These are phyloP conservation scores for Monosporascus sp. DNA, from an alignment of 2,329 filamentous ascomycete genomes.

Conservation along the genomic window DNA sequence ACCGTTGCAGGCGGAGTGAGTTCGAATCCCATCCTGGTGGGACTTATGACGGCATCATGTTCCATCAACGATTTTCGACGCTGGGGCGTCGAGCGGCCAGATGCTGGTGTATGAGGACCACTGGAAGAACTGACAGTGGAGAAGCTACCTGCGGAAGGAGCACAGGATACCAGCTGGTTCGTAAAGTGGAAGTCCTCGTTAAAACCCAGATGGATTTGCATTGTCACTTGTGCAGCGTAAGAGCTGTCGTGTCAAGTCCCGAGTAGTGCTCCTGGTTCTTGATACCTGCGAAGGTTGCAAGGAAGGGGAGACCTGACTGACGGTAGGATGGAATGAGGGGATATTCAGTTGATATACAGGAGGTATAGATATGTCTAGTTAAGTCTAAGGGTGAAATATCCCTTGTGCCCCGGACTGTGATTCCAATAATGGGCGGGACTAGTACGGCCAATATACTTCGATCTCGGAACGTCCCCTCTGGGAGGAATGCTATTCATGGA, in stretches of 20 bases:
- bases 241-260: constrained; percentile 6
- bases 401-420: constrained; percentile 14
- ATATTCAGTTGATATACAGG: constrained; percentile 23
- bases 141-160: constrained; percentile 24
- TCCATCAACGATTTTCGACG: constrained; percentile 17
- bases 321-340: constrained; percentile 22
- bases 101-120: constrained; percentile 28
- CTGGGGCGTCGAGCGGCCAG: constrained; percentile 28
- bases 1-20: constrained; percentile 28
- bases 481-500: constrained; percentile 22
- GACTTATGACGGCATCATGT: constrained; percentile 18
- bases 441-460: constrained; percentile 23
- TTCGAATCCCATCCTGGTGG: constrained; percentile 21
- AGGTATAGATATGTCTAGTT: constrained; percentile 8
- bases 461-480: constrained; percentile 17
- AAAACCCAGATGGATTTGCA: constrained; percentile 33
- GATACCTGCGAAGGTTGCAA: constrained; percentile 8
- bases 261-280: constrained; percentile 8
- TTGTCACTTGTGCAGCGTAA: constrained; percentile 15
- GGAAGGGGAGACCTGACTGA: constrained; percentile 10
- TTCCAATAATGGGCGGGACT: constrained; percentile 17
- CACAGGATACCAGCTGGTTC: constrained; percentile 13
- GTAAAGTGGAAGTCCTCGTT: constrained; percentile 21
- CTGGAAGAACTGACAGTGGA: constrained; percentile 25
- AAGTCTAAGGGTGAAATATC: constrained; percentile 16